Base-by-base conservation (phyloP, 495 filamentous ascomycete species). In the Neurospora pannonica region DNA sequence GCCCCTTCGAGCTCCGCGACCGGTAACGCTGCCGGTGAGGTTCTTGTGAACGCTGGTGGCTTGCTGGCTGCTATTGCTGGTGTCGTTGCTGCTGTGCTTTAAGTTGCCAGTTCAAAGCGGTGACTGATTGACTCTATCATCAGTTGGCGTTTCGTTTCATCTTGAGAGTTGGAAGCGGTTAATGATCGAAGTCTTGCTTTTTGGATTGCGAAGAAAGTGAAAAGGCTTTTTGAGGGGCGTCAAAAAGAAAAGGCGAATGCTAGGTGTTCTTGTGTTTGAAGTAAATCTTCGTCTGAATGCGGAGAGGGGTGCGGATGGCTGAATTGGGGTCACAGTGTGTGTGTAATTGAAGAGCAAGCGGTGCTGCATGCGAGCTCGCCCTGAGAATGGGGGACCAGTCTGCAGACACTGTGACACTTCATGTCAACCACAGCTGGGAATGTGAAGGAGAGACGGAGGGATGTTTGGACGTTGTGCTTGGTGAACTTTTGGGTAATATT, bases 1-100 rank as follows among this genome's bases (percentile, higher is more conserved):
- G 67, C 79, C 17, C 70, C 54, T 62, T 62, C 54, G 24, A 62
- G 24, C 54, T 62, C 74, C 73, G 77, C 75, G 71, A 81, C 79
- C 24, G 78, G 78, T 76, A 74, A 77, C 75, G 82, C 81, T 42
- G 78, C 81, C 24, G 54, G 54, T 40, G 80, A 82, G 72, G 74
- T 82, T 19, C 76, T 73, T 31, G 70, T 81, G 17, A 81, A 81
- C 71, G 77, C 79, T 2, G 78, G 82, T 28, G 71, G 78, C 31
- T 73, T 82, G 15, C 48, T 83, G 28, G 81, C 77, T 21, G 82
- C 78, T 13, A 78, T 83, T 36, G 82, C 82, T 11, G 82, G 80
- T 34, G 81, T 79, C 36, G 78, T 79, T 38, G 82, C 75, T 48
- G 80, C 76, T 73, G 76, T 82, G 38, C 78, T 83, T 24, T 83